Percentiles rank a stretch among this genome's conserved stretches.
Conservation (phyloP, 1,139 yeast genomes). For the Suhomyces taliae region DNA sequence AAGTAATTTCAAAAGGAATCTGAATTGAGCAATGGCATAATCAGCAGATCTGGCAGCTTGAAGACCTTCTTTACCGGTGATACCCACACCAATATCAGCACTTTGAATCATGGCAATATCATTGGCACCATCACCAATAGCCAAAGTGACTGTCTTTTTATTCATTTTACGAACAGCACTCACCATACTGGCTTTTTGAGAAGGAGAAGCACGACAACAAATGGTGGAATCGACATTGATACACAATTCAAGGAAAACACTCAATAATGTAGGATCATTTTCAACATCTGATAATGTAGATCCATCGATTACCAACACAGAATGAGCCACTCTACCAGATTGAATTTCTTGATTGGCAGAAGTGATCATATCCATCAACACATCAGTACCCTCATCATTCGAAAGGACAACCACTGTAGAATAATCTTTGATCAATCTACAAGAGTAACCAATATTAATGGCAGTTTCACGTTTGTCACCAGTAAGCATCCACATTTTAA, state of each 20-base stretch:
- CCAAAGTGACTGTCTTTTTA: constrained; percentile 74
- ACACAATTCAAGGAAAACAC: constrained; percentile 80
- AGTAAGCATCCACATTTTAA: constrained; percentile 95
- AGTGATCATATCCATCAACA: constrained; percentile 54
- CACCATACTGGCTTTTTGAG: constrained; percentile 93
- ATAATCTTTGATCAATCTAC: constrained; percentile 88
- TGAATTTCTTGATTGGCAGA: constrained; percentile 60
- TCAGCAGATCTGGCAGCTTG: constrained; percentile 97
- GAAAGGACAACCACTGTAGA: constrained; percentile 82
- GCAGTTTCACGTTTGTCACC: constrained; percentile 99
- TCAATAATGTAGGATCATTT: constrained; percentile 64
- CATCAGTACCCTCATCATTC: constrained; percentile 53
- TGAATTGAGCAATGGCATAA: constrained; percentile 92
- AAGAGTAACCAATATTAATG: constrained; percentile 92
- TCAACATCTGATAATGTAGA: constrained; percentile 74
- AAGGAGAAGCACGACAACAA: constrained; percentile 95
- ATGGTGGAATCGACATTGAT: constrained; percentile 87
- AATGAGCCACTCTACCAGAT: constrained; percentile 80
- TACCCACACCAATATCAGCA: constrained; percentile 97
- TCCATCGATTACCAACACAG: constrained; percentile 94
- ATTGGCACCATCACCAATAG: constrained; percentile 99
- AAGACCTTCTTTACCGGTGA: constrained; percentile 93
- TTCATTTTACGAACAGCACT: constrained; percentile 67
- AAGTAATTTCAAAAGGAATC: constrained; percentile 75
- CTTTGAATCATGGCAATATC: constrained; percentile 99